phyloP scores from a whole-genome alignment of 1,284 basidiomycete genomes.

The Singerocomus inundabilis region DNA sequence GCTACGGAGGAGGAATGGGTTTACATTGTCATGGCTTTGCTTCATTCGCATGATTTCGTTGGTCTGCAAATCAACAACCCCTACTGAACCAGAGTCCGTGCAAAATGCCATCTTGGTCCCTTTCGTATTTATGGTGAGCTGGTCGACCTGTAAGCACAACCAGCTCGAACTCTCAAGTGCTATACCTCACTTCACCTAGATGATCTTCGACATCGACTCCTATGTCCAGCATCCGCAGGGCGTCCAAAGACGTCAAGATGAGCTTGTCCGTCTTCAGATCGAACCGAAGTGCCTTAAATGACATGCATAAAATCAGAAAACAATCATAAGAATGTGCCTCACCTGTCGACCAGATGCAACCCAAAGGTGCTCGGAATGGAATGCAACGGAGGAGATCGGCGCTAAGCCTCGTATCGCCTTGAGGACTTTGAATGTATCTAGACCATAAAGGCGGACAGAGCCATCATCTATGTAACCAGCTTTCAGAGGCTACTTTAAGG shows the following conservation, averaged over 20 bases:
- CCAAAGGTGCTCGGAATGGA: constrained; percentile 52
- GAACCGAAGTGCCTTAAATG: constrained; percentile 41
- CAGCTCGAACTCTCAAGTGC: not conserved
- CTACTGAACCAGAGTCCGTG: constrained; percentile 65
- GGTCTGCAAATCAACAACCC: constrained; percentile 57
- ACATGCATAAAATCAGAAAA: constrained; percentile 15
- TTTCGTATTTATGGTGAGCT: constrained; percentile 59
- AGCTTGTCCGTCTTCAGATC: constrained; percentile 44
- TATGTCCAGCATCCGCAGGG: constrained; percentile 41
- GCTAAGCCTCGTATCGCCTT: constrained; percentile 60
- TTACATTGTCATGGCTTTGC: constrained; percentile 58
- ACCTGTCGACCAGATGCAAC: constrained; percentile 60
- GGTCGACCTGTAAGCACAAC: constrained; percentile 38
- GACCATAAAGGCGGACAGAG: constrained; percentile 61
- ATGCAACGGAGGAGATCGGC: constrained; percentile 62
- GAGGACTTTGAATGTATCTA: constrained; percentile 56
- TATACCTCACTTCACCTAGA: constrained; percentile 60
- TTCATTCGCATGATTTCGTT: constrained; percentile 54
- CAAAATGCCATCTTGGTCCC: constrained; percentile 64
- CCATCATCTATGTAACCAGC: constrained; percentile 55
- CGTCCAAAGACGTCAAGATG: constrained; percentile 51
- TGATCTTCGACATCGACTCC: constrained; percentile 55
- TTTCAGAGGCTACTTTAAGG: constrained; percentile 1
- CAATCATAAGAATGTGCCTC: constrained; percentile 16
- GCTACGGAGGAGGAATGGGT: constrained; percentile 20